phyloP scores from a whole-genome alignment of 2,329 filamentous ascomycete species.

The Dryadomyces quercus-mongolicae region DNA sequence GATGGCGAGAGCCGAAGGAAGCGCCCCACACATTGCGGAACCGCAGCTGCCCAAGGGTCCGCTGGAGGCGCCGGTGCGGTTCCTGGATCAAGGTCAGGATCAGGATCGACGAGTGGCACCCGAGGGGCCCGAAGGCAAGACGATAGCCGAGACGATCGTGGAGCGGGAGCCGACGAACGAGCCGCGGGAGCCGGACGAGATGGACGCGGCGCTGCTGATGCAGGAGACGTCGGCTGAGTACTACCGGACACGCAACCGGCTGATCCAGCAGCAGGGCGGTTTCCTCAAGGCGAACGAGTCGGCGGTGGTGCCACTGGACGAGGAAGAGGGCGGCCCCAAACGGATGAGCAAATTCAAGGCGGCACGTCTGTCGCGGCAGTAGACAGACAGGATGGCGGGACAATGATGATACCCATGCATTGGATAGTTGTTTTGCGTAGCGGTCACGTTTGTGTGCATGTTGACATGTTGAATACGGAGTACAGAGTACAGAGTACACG shows the following conservation, averaged over 20 bases:
- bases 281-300: constrained; percentile 63
- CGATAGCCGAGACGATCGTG: constrained; percentile 47
- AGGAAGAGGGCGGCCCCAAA: constrained; percentile 50
- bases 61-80: constrained; percentile 27
- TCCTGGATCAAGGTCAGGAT: constrained; percentile 25
- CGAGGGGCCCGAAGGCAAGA: constrained; percentile 35
- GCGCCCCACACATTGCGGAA: constrained; percentile 3
- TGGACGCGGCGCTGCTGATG: constrained; percentile 61
- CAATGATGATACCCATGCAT: too few species aligned
- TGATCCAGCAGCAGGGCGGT: constrained; percentile 74
- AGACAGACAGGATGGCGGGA: background rate
- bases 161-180: constrained; percentile 34
- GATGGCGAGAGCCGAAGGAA: constrained; percentile 19
- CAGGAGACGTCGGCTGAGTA: constrained; percentile 75
- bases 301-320: constrained; percentile 53
- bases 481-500: background rate
- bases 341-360: constrained; percentile 65
- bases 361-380: constrained; percentile 47
- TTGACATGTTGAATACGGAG: too few species aligned
- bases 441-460: too few species aligned
- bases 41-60: constrained; percentile 26
- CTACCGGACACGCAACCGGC: constrained; percentile 66
- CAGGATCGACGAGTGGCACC: constrained; percentile 17
- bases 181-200: constrained; percentile 41
- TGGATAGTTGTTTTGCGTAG: too few species aligned